Percentiles rank a stretch among this genome's conserved stretches.
These are phyloP conservation scores for Puccinellia tenuiflora DNA, from an alignment of 176 grass and related monocot genomes.

Conservation along the genomic window DNA sequence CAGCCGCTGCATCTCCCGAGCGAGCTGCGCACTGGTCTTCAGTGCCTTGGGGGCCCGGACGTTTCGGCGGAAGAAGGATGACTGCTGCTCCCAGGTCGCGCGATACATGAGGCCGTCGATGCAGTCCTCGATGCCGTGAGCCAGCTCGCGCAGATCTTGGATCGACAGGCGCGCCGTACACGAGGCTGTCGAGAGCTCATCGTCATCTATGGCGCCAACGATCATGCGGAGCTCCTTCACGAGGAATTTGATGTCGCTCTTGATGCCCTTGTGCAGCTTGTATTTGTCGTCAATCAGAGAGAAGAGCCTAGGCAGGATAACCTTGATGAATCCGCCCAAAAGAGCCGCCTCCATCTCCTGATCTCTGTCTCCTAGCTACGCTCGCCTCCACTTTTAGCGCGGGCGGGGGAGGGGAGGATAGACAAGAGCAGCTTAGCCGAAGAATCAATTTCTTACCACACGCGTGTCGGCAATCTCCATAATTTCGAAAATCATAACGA, in stretches of 20 bases:
- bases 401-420: too few relatives aligned
- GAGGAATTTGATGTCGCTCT: not conserved
- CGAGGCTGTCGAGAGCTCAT: too few relatives aligned
- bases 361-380: not conserved
- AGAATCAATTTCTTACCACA: too few relatives aligned
- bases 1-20: not conserved
- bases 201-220: not conserved
- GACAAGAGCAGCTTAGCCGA: too few relatives aligned
- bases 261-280: not conserved
- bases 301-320: not conserved
- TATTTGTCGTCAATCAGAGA: not conserved
- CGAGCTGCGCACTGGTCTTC: not conserved
- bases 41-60: not conserved
- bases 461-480: too few relatives aligned
- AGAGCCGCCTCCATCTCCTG: conserved; percentile 3
- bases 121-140: conserved; percentile 12
- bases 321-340: not conserved
- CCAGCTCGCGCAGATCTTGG: not conserved
- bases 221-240: not conserved
- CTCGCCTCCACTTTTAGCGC: too few relatives aligned
- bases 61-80: not conserved
- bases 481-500: too few relatives aligned
- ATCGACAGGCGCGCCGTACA: not conserved
- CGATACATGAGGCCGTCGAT: not conserved
- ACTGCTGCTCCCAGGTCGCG: not conserved